These are phyloP conservation scores for Flaveria brownii DNA, from an alignment of 129 eudicot genomes.

Conservation along the genomic window DNA sequence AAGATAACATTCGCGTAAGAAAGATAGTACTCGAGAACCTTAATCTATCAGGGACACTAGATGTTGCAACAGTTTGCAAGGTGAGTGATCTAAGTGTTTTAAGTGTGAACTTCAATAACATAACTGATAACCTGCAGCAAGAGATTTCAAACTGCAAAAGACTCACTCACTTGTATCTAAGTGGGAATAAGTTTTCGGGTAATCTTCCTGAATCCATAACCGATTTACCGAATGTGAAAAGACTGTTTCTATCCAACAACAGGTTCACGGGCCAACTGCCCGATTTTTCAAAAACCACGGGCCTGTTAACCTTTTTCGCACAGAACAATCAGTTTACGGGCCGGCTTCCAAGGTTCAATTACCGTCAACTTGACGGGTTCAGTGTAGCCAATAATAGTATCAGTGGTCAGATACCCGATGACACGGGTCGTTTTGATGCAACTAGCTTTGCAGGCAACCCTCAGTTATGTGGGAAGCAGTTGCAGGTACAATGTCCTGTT, in stretches of 20 bases:
- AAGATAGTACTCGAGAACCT: constrained; percentile 55
- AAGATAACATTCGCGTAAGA: constrained; percentile 33
- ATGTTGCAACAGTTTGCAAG: constrained; percentile 43
- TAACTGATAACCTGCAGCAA: constrained; percentile 40
- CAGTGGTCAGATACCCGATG: constrained; percentile 44
- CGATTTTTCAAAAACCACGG: constrained; percentile 53
- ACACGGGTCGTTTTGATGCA: constrained; percentile 33
- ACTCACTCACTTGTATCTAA: constrained; percentile 55
- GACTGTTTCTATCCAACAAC: constrained; percentile 52
- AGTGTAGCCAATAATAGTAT: constrained; percentile 59
- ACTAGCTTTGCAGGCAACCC: constrained; percentile 58
- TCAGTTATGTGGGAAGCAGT: constrained; percentile 49
- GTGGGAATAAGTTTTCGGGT: constrained; percentile 48
- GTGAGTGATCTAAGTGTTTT: constrained; percentile 46
- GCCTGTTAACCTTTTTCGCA: constrained; percentile 52
- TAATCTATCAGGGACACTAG: constrained; percentile 51
- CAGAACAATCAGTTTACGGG: constrained; percentile 56
- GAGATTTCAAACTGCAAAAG: constrained; percentile 53
- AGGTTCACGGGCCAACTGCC: constrained; percentile 50
- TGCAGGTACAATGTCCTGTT: constrained; percentile 42
- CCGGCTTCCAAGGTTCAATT: constrained; percentile 44
- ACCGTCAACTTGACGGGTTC: constrained; percentile 43
- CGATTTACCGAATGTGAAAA: constrained; percentile 45
- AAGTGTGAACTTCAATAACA: constrained; percentile 52
- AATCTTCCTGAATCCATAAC: constrained; percentile 45